Evolutionary conservation across 257 asterid species (phyloP), one percentile per base, ranked within the genome.

Genomic region (Echites panduratus): DNA sequence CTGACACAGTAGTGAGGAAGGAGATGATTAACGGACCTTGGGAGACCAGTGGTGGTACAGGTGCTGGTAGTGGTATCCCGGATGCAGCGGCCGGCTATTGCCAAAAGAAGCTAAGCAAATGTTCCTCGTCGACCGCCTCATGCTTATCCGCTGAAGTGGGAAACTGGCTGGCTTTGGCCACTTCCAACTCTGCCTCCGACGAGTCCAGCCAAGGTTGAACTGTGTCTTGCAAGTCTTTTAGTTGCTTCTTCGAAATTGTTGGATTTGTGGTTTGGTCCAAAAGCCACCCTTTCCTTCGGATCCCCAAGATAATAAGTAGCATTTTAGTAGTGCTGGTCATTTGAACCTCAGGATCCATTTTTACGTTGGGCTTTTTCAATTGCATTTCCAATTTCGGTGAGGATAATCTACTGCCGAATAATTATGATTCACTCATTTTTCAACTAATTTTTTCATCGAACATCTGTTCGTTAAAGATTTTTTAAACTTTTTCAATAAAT

Each of bases 91-190:
- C 38, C 38, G 81, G 59, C 14, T 29, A 20, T 49, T 70, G 61
- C 40, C 72, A 73, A 53, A 72, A 58, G 79, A 79, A 74, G 65
- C 77, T 76, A 53, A 76, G 77, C 54, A 71, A 70, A 49, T 54
- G 84, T 73, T 73, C 76, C 75, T 79, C 78, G 43, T 76, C 89
- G 0, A 74, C 90, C 12, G 79, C 89, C 20, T 70, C 87, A n/a
- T 74, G 87, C 68, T 58, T 84, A 65, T 68, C 86, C 22, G 41
- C 81, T 12, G 82, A 70, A 43, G 81, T 69, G 54, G 84, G 85
- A 7, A 86, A 82, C 65, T 89, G 96, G 96, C 81, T 87, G 72
- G 94, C 96, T 26, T 79, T 91, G 71, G 85, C 92, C 27, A 73
- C 87, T 77, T 79, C 81, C 62, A 87, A 77, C 71, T 68, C 85